Evolutionary conservation across 257 asterid genomes (phyloP).

Genomic region (Solanum okadae): DNA sequence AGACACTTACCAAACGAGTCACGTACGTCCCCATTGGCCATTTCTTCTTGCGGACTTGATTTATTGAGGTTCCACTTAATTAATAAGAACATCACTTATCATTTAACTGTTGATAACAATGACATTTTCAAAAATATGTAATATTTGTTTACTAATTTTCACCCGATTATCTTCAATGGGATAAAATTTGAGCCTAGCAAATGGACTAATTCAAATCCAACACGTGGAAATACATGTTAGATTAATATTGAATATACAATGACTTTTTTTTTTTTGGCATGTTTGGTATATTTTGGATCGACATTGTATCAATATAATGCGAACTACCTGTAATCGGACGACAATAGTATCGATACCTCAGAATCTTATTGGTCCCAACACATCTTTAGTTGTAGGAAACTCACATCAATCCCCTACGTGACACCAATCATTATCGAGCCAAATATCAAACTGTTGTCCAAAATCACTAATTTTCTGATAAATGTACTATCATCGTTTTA

Average conservation of each 20-base stretch:
- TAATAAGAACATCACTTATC: neutral
- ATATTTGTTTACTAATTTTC: neutral
- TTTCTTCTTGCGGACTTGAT: neutral
- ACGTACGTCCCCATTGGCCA: neutral
- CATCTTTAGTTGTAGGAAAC: neutral
- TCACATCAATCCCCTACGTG: neutral
- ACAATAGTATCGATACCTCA: neutral
- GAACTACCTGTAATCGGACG: neutral
- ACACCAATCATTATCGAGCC: neutral
- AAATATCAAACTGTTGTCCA: neutral
- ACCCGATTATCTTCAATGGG: neutral
- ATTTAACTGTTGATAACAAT: neutral
- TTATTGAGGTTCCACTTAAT: neutral
- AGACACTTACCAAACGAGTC: neutral
- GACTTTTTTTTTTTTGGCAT: neutral
- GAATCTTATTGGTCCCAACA: neutral
- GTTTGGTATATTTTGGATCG: accelerated
- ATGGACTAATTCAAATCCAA: neutral
- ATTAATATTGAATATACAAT: neutral
- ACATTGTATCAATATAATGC: neutral
- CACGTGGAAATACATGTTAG: neutral
- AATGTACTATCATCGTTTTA: neutral
- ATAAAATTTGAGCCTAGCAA: neutral
- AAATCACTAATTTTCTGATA: neutral
- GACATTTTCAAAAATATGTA: neutral